These are phyloP conservation scores for Xylaria nigripes DNA, from an alignment of 495 filamentous ascomycete species.

Conservation along the genomic window DNA sequence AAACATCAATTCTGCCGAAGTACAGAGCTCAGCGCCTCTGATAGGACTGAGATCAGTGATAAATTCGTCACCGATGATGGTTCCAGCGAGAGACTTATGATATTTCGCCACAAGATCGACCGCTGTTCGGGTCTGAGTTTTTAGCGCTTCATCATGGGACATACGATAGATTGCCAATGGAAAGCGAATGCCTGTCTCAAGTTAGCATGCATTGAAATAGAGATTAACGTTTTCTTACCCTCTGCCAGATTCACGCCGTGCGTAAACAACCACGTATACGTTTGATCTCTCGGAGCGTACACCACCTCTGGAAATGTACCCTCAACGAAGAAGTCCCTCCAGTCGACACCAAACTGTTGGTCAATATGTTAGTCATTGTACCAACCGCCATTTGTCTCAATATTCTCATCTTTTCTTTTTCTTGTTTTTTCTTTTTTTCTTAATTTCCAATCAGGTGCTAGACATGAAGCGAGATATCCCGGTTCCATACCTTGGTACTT, in stretches of 20 bases:
- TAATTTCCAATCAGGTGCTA: background rate
- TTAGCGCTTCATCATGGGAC: slow-evolving; percentile 23
- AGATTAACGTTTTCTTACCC: slow-evolving; percentile 13
- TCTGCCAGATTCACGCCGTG: slow-evolving; percentile 27
- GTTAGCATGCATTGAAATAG: background rate
- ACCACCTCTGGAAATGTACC: slow-evolving; percentile 25
- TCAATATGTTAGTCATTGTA: background rate
- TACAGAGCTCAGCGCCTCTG: slow-evolving; percentile 29
- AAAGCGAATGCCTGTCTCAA: slow-evolving; percentile 16
- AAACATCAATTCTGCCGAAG: slow-evolving; percentile 27
- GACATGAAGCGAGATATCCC: background rate
- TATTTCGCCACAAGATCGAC: slow-evolving; percentile 23
- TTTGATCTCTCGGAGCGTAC: slow-evolving; percentile 17
- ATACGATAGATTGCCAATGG: slow-evolving; percentile 26
- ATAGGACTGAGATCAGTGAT: slow-evolving; percentile 26
- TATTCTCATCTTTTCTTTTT: too few relatives aligned
- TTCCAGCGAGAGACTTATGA: slow-evolving; percentile 28
- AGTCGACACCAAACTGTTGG: slow-evolving; percentile 39
- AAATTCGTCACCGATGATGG: slow-evolving; percentile 25
- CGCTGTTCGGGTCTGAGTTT: slow-evolving; percentile 23
- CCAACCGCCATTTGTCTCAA: background rate
- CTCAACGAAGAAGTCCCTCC: slow-evolving; percentile 24
- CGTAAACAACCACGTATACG: slow-evolving; percentile 20
- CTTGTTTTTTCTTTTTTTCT: too few relatives aligned
- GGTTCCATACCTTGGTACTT: slow-evolving; percentile 11